Percentiles rank a stretch among this genome's conserved stretches.
phyloP scores from a whole-genome alignment of 768 basidiomycete species.

The Mycena olivaceomarginata region DNA sequence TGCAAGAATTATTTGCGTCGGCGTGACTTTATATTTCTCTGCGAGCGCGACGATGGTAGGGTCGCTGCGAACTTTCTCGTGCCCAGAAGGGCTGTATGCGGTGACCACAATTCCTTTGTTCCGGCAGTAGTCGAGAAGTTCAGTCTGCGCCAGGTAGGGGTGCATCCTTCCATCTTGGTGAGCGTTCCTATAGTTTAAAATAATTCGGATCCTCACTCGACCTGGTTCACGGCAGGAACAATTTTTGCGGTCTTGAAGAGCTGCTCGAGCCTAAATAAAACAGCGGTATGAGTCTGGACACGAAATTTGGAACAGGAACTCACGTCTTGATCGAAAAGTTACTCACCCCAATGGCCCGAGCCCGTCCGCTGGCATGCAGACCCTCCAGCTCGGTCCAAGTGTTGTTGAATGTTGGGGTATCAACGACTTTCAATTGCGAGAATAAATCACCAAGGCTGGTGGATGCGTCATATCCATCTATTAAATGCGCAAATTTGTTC shows the following conservation, averaged over 20 bases:
- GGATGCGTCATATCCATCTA: constrained; percentile 45
- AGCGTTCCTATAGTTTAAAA: background rate
- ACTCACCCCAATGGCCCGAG: no score
- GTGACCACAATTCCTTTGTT: no score
- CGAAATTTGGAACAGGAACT: no score
- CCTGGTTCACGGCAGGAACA: constrained; percentile 68
- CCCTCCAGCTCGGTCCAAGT: constrained; percentile 73
- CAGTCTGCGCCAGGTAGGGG: constrained; percentile 71
- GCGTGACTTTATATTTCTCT: constrained; percentile 42
- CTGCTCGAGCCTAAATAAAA: no score
- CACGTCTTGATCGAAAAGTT: no score
- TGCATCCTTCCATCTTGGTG: constrained; percentile 59
- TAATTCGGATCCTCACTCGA: constrained; percentile 58
- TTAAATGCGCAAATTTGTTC: background rate
- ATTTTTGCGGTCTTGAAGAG: constrained; percentile 55
- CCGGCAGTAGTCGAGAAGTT: constrained; percentile 19
- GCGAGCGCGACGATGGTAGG: no score
- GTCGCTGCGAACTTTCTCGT: no score
- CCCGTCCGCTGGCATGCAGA: background rate
- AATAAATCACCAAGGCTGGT: constrained; percentile 58
- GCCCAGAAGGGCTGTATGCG: no score
- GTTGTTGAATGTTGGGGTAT: constrained; percentile 61
- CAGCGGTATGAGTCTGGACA: no score
- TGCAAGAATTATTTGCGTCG: constrained; percentile 69
- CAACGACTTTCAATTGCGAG: constrained; percentile 48